A percentile compares a stretch with the other conserved stretches of the same genome.
Conservation (phyloP, 1,284 basidiomycete genomes). For the Stereum hirsutum region DNA sequence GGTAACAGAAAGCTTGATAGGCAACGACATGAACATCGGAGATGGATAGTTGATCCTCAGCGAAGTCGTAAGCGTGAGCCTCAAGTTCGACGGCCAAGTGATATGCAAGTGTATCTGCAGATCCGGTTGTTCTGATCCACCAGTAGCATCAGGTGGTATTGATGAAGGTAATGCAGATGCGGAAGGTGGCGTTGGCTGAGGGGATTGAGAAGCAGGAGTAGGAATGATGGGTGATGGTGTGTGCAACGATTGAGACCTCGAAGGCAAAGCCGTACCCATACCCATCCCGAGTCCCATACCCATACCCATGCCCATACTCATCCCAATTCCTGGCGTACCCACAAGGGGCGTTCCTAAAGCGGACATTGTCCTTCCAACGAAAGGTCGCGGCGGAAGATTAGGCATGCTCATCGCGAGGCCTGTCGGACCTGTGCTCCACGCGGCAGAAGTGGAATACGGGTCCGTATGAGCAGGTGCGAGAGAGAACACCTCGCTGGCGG, state of each 20-base stretch:
- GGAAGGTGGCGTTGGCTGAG: slow-evolving; percentile 15
- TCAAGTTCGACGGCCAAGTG: slow-evolving; percentile 70
- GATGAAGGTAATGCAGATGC: neutral
- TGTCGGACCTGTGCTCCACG: slow-evolving; percentile 41
- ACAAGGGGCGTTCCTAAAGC: slow-evolving; percentile 20
- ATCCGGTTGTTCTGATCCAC: slow-evolving; percentile 41
- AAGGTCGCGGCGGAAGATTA: neutral
- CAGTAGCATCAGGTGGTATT: neutral
- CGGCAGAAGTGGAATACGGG: slow-evolving; percentile 33
- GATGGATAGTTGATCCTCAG: slow-evolving; percentile 95
- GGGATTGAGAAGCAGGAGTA: slow-evolving; percentile 2
- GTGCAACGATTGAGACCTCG: slow-evolving; percentile 1
- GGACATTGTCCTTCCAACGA: neutral
- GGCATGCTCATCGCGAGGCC: slow-evolving; percentile 23
- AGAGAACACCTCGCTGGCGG: slow-evolving; percentile 41
- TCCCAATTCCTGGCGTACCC: too few species aligned
- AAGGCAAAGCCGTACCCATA: slow-evolving; percentile 1
- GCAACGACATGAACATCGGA: slow-evolving; percentile 91
- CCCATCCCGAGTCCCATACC: too few species aligned
- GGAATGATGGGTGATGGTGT: slow-evolving; percentile 1
- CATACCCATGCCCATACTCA: too few species aligned
- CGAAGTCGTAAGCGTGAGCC: slow-evolving; percentile 83
- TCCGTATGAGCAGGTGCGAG: slow-evolving; percentile 43
- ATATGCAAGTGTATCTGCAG: slow-evolving; percentile 70
- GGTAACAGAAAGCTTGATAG: slow-evolving; percentile 86